These are phyloP conservation scores for Flaveria robusta DNA, from an alignment of 129 eudicot genomes.

Conservation along the genomic window DNA sequence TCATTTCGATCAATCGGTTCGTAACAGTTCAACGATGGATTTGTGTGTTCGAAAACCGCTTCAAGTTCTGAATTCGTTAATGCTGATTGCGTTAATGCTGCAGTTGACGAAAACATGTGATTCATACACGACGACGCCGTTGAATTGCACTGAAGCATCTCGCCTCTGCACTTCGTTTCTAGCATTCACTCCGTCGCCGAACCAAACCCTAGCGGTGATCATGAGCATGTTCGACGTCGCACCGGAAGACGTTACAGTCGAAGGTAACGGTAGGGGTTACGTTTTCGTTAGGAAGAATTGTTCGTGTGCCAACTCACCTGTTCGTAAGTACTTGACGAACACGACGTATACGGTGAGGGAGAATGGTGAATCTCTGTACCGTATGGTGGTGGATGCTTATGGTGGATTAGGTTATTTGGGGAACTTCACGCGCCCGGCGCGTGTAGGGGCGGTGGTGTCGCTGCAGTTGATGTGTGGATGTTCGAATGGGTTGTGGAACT, in stretches of 20 bases:
- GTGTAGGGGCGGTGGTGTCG: constrained; percentile 66
- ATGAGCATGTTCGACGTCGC: constrained; percentile 90
- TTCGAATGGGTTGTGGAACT: constrained; percentile 92
- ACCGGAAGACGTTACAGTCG: constrained; percentile 58
- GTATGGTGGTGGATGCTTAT: constrained; percentile 62
- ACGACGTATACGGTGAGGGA: constrained; percentile 77
- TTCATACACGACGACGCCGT: constrained; percentile 52
- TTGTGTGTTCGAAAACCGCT: constrained; percentile 13
- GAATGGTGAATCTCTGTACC: constrained; percentile 59
- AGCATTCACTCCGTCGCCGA: constrained; percentile 60
- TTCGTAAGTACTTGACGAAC: constrained; percentile 51
- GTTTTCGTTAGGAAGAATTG: constrained; percentile 74
- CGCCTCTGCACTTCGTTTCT: constrained; percentile 75
- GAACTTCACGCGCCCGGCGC: constrained; percentile 56
- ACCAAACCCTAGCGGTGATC: constrained; percentile 59
- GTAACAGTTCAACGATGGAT: constrained; percentile 18
- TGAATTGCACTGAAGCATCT: constrained; percentile 72
- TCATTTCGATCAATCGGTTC: neutral
- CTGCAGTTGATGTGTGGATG: constrained; percentile 85
- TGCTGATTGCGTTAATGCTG: neutral
- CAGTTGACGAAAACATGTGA: constrained; percentile 12
- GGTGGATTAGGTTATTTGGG: constrained; percentile 64
- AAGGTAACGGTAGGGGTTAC: constrained; percentile 54
- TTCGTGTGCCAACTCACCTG: constrained; percentile 49
- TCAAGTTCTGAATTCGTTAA: constrained; percentile 5